Conservation (phyloP, 306 rosid genomes). For the Canavalia ensiformis region DNA sequence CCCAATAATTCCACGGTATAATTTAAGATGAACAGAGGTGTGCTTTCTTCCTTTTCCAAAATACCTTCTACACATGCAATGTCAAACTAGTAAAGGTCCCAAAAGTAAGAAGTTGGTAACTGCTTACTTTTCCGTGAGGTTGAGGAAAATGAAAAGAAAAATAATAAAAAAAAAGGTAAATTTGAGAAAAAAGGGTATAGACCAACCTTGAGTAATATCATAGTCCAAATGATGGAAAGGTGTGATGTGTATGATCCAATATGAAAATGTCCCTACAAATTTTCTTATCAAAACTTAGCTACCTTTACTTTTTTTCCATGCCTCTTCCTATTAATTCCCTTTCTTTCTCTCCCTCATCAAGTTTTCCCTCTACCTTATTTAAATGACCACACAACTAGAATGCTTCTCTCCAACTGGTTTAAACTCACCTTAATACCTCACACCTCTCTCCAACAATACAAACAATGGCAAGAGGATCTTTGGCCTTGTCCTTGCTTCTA, state of each 20-base stretch:
- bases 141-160: background rate
- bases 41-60: slow-evolving; percentile 46
- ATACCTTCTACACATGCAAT: slow-evolving; percentile 45
- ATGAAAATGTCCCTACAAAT: slow-evolving; percentile 46
- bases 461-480: slow-evolving; percentile 49
- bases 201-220: slow-evolving; percentile 28
- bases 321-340: slow-evolving; percentile 30
- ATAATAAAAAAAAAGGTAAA: no score
- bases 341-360: slow-evolving; percentile 31
- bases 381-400: slow-evolving; percentile 43
- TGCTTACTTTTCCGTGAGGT: slow-evolving; percentile 52
- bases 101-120: slow-evolving; percentile 65
- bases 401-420: slow-evolving; percentile 48
- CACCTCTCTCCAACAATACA: slow-evolving; percentile 42
- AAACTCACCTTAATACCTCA: slow-evolving; percentile 28
- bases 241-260: slow-evolving; percentile 62
- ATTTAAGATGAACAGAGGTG: background rate
- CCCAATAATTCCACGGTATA: slow-evolving; percentile 21
- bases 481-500: slow-evolving; percentile 38
- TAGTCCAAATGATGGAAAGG: slow-evolving; percentile 44
- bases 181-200: background rate
- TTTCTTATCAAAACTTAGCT: slow-evolving; percentile 62
- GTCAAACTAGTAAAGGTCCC: slow-evolving; percentile 57
- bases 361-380: slow-evolving; percentile 34
- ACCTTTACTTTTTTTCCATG: slow-evolving; percentile 60